These are phyloP conservation scores for Calocybe gangraenosa DNA, from an alignment of 768 basidiomycete species.

Conservation along the genomic window DNA sequence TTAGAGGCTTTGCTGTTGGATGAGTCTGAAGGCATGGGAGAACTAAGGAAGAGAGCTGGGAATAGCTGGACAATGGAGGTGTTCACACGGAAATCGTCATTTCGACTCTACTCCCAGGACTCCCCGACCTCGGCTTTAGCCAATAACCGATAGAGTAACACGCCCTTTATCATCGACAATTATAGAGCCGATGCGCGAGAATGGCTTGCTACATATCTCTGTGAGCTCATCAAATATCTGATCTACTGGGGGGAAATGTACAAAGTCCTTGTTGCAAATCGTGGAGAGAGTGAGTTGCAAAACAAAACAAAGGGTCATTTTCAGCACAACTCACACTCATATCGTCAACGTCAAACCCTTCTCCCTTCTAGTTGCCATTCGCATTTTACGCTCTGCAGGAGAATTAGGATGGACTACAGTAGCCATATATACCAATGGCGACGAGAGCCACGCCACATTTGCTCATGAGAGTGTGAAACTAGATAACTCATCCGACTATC, in stretches of 20 bases:
- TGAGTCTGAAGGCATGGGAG: conserved; percentile 33
- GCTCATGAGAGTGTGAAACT: conserved; percentile 89
- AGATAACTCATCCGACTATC: conserved; percentile 54
- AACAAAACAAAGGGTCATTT: conserved; percentile 19
- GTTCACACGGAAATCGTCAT: conserved; percentile 22
- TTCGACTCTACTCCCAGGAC: conserved; percentile 14
- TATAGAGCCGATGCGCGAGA: conserved; percentile 27
- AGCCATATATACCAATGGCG: conserved; percentile 81
- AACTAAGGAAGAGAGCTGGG: conserved; percentile 48
- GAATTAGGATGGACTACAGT: conserved; percentile 66
- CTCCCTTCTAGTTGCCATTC: conserved; percentile 64
- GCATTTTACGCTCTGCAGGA: conserved; percentile 77
- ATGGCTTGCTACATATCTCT: too few species aligned
- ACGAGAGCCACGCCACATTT: conserved; percentile 76
- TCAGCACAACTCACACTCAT: conserved; percentile 12
- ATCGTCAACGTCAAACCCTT: background rate
- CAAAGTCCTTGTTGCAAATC: conserved; percentile 73
- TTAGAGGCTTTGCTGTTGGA: conserved; percentile 1
- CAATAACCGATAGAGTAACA: conserved; percentile 21
- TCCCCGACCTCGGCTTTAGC: conserved; percentile 8
- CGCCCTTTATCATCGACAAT: conserved; percentile 33
- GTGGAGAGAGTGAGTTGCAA: conserved; percentile 56
- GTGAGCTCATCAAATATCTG: background rate
- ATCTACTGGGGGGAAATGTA: conserved; percentile 27
- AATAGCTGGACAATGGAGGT: background rate